phyloP scores from a whole-genome alignment of 1,284 basidiomycete species.

The Tremellales sp. region DNA sequence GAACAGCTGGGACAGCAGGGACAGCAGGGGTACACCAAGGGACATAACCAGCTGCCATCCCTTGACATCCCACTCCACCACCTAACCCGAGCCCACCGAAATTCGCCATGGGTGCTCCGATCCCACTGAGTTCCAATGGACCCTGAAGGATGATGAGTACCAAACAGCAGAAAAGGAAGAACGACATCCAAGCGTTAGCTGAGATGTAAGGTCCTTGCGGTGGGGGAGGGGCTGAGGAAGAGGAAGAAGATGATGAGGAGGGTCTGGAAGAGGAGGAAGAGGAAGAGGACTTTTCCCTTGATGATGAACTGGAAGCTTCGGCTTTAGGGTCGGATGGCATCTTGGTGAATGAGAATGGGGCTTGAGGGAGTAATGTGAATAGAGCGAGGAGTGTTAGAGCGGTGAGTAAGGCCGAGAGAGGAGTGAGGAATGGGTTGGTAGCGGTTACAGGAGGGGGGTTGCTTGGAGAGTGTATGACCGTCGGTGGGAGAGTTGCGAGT shows the following conservation, averaged over 20 bases:
- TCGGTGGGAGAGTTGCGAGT: no score
- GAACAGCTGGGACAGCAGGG: neutral
- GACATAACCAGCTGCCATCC: slow-evolving; percentile 19
- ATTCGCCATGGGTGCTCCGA: slow-evolving; percentile 1
- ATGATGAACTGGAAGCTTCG: slow-evolving; percentile 6
- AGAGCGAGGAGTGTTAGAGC: slow-evolving; percentile 1
- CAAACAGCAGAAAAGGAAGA: slow-evolving; percentile 38
- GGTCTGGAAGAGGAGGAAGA: slow-evolving; percentile 7
- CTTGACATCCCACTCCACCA: slow-evolving; percentile 29
- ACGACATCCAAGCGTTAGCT: slow-evolving; percentile 38
- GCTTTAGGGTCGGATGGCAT: slow-evolving; percentile 16
- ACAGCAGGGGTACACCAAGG: slow-evolving; percentile 28
- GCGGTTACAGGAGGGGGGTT: no score
- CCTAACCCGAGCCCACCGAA: neutral
- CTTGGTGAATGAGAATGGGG: neutral
- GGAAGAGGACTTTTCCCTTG: slow-evolving; percentile 1
- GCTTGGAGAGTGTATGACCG: no score
- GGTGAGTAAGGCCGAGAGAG: neutral
- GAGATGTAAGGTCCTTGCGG: slow-evolving; percentile 25
- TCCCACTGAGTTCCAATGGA: slow-evolving; percentile 28
- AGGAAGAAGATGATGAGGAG: slow-evolving; percentile 4
- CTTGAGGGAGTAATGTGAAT: neutral
- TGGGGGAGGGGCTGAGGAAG: slow-evolving; percentile 7
- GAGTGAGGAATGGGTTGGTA: neutral
- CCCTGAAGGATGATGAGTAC: slow-evolving; percentile 40